phyloP scores from a whole-genome alignment of 2,329 filamentous ascomycete species.

The Fusarium sp. region DNA sequence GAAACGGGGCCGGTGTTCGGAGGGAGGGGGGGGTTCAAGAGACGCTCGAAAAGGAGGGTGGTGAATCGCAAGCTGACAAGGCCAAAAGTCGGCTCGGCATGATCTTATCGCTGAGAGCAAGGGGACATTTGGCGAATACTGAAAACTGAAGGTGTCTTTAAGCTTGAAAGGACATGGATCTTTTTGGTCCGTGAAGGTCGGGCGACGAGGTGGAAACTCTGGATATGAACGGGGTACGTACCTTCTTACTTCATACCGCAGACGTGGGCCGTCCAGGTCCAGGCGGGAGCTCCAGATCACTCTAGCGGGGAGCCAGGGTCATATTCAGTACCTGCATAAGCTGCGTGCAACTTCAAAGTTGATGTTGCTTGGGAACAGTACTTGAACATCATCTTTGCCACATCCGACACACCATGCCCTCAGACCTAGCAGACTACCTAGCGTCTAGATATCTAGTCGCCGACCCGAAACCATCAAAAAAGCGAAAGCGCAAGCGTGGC shows the following conservation, averaged over 20 bases:
- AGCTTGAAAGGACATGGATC: slow-evolving; percentile 19
- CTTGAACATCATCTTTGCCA: neutral
- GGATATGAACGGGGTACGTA: slow-evolving; percentile 42
- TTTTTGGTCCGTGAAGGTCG: slow-evolving; percentile 34
- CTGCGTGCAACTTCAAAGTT: slow-evolving; percentile 18
- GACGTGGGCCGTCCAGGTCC: neutral
- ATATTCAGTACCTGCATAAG: slow-evolving; percentile 44
- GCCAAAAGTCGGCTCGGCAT: slow-evolving; percentile 45
- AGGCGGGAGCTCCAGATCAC: slow-evolving; percentile 16
- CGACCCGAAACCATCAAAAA: slow-evolving; percentile 69
- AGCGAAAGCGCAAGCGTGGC: slow-evolving; percentile 71
- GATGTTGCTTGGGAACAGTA: neutral
- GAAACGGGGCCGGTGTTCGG: slow-evolving; percentile 19
- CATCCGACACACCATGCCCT: slow-evolving; percentile 57
- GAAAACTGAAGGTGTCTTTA: slow-evolving; percentile 15
- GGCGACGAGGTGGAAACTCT: slow-evolving; percentile 41
- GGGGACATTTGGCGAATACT: slow-evolving; percentile 15
- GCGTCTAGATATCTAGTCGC: slow-evolving; percentile 87
- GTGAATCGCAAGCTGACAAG: slow-evolving; percentile 36
- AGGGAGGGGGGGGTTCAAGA: slow-evolving; percentile 37
- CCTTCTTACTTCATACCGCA: slow-evolving; percentile 35
- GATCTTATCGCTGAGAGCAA: slow-evolving; percentile 38
- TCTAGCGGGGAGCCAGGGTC: slow-evolving; percentile 21
- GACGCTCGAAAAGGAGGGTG: slow-evolving; percentile 37
- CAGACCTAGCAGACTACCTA: slow-evolving; percentile 83